These are phyloP conservation scores for Firmiana major DNA, from an alignment of 345 rosid genomes.

Conservation along the genomic window DNA sequence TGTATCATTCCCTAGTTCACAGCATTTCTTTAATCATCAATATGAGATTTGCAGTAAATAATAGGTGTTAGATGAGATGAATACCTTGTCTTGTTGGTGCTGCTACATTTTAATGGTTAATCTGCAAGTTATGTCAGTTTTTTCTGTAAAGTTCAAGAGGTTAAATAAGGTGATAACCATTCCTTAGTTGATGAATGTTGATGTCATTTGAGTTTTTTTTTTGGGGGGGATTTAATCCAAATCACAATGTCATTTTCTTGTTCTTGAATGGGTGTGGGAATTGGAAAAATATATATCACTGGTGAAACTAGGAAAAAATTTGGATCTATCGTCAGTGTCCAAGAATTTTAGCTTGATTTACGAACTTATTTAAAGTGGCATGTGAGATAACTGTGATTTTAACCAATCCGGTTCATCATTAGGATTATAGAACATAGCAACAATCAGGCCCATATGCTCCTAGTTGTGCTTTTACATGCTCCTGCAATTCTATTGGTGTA, in stretches of 20 bases:
- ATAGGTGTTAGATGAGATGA: background rate
- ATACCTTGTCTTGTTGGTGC: background rate
- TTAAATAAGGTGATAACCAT: background rate
- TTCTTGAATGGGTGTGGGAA: too few species aligned
- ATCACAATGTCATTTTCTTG: too few species aligned
- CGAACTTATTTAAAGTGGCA: background rate
- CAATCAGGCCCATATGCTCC: background rate
- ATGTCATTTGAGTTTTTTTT: background rate
- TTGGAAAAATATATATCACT: background rate
- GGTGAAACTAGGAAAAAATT: background rate
- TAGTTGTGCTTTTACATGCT: background rate
- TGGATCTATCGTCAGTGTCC: background rate
- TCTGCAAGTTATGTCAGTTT: background rate
- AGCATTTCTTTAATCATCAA: background rate
- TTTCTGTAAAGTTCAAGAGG: background rate
- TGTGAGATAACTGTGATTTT: background rate
- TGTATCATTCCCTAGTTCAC: conserved; percentile 5
- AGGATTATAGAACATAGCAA: background rate
- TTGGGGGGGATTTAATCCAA: too few species aligned
- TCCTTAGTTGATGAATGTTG: background rate
- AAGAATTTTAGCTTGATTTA: background rate
- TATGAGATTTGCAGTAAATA: background rate
- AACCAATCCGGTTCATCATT: background rate
- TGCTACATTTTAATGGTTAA: background rate
- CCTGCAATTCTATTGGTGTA: background rate